Evolutionary conservation across 331 rosid species (phyloP).

Genomic region (Quercus phellos): DNA sequence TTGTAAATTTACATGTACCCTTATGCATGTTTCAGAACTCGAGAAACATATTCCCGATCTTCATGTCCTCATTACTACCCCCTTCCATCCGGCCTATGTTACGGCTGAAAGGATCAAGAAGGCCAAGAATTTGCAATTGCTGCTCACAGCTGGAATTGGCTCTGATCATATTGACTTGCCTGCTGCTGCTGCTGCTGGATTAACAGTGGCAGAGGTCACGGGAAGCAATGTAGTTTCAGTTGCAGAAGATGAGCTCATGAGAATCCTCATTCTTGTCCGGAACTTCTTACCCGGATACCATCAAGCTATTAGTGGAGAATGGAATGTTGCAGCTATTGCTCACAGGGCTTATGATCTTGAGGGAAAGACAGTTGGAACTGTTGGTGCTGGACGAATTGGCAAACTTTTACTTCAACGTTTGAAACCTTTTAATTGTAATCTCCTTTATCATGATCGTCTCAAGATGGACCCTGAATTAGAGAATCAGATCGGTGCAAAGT

Average conservation of each 20-base stretch:
- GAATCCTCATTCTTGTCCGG: constrained; percentile 81
- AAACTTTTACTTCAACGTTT: constrained; percentile 80
- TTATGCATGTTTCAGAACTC: constrained; percentile 43
- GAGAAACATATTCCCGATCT: constrained; percentile 87
- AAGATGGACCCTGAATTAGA: constrained; percentile 68
- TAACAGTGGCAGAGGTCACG: constrained; percentile 93
- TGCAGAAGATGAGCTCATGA: constrained; percentile 93
- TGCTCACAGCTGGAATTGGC: constrained; percentile 92
- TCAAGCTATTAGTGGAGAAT: constrained; percentile 70
- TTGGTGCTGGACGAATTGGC: constrained; percentile 91
- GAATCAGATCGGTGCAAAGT: constrained; percentile 68
- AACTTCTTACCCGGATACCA: constrained; percentile 83
- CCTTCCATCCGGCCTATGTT: constrained; percentile 96
- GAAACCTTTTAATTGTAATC: constrained; percentile 85
- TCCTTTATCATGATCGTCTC: constrained; percentile 73
- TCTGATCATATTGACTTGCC: constrained; percentile 88
- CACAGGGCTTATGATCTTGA: constrained; percentile 92
- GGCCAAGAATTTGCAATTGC: constrained; percentile 81
- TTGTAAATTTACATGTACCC: constrained; percentile 1
- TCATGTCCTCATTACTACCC: constrained; percentile 85
- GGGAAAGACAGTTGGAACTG: constrained; percentile 88
- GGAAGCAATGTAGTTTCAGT: constrained; percentile 93
- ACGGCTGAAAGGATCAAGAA: constrained; percentile 86
- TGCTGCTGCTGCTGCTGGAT: constrained; percentile 92
- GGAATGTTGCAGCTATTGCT: constrained; percentile 95